phyloP scores from a whole-genome alignment of 2,329 filamentous ascomycete genomes.

The Aspergillus sp. region DNA sequence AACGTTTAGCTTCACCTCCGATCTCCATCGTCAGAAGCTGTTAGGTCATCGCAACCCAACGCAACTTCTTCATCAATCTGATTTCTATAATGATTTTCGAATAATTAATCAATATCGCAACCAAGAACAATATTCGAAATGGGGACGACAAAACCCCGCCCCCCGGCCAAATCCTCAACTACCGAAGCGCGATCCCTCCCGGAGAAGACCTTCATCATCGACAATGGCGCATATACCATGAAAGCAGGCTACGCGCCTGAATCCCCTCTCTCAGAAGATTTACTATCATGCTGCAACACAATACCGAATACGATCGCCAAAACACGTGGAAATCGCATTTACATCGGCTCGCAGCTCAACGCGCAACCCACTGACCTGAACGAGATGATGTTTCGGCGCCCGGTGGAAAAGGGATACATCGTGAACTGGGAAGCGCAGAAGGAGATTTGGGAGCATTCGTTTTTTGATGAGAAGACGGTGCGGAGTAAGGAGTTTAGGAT shows the following conservation, averaged over 20 bases:
- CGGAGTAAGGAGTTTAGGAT: slow-evolving; percentile 40
- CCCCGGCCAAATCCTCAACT: slow-evolving; percentile 46
- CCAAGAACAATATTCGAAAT: slow-evolving; percentile 11
- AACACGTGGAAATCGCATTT: slow-evolving; percentile 69
- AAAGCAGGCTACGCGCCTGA: slow-evolving; percentile 73
- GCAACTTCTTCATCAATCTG: not conserved
- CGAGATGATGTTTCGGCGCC: slow-evolving; percentile 77
- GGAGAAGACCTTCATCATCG: slow-evolving; percentile 70
- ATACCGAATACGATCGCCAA: slow-evolving; percentile 87
- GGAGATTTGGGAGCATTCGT: slow-evolving; percentile 88
- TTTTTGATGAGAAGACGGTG: slow-evolving; percentile 64
- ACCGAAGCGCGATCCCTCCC: slow-evolving; percentile 47
- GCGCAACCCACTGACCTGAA: slow-evolving; percentile 79
- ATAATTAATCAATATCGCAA: not conserved
- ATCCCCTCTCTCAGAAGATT: slow-evolving; percentile 23
- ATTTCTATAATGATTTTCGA: not conserved
- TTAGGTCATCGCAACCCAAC: not conserved
- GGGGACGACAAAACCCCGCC: slow-evolving; percentile 30
- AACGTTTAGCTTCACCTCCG: slow-evolving; percentile 5
- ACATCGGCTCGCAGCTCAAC: slow-evolving; percentile 67
- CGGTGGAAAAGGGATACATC: slow-evolving; percentile 88
- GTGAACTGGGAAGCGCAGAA: slow-evolving; percentile 96
- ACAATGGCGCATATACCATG: slow-evolving; percentile 86
- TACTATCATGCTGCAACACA: slow-evolving; percentile 50
- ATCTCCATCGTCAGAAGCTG: slow-evolving; percentile 4